Conservation (phyloP, 2,329 filamentous ascomycete genomes). For the Ceratocystis papillata region DNA sequence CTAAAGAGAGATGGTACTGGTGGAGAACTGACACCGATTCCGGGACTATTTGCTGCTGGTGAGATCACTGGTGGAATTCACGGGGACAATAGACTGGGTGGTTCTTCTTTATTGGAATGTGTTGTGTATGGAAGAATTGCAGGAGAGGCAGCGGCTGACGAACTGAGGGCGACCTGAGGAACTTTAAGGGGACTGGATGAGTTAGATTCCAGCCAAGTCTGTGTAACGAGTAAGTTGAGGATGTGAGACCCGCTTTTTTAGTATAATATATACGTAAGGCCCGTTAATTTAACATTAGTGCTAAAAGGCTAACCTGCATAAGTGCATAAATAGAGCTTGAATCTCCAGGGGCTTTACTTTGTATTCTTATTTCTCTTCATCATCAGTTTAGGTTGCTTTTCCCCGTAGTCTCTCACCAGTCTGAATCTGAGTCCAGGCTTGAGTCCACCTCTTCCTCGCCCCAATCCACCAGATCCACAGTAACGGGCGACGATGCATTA, state of each 20-base stretch:
- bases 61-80: conserved; percentile 56
- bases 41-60: conserved; percentile 51
- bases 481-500: conserved; percentile 49
- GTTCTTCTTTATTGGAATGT: conserved; percentile 52
- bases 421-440: conserved; percentile 24
- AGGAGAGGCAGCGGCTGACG: conserved; percentile 38
- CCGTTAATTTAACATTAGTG: background rate
- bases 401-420: background rate
- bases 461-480: conserved; percentile 54
- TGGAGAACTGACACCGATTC: conserved; percentile 36
- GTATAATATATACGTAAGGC: background rate
- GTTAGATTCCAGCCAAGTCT: background rate
- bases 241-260: background rate
- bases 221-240: background rate
- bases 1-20: conserved; percentile 32
- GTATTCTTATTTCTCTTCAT: background rate
- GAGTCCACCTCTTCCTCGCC: conserved; percentile 37
- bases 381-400: background rate
- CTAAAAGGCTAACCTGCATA: background rate
- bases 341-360: background rate
- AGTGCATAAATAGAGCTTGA: background rate
- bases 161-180: background rate
- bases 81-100: conserved; percentile 51
- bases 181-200: background rate
- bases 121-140: conserved; percentile 53